Evolutionary conservation across 306 rosid genomes (phyloP).

Genomic region (Fragaria nilgerrensis): DNA sequence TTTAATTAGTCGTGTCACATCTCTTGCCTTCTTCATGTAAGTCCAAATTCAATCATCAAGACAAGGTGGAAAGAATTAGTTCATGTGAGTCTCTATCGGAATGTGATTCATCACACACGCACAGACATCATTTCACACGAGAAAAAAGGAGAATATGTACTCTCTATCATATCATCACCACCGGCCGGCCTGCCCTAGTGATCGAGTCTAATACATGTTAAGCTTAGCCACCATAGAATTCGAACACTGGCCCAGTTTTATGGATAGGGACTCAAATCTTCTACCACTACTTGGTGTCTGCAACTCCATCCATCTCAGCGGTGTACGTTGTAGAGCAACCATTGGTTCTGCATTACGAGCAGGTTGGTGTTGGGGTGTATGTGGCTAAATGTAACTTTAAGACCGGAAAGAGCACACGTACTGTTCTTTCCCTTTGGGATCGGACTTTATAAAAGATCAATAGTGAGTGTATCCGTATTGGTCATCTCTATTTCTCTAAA

Average conservation of each 20-base stretch:
- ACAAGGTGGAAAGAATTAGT: background rate
- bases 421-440: background rate
- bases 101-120: conserved; percentile 12
- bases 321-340: background rate
- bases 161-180: background rate
- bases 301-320: background rate
- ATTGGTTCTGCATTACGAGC: background rate
- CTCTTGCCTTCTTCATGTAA: conserved; percentile 2
- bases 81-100: conserved; percentile 5
- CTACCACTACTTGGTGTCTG: conserved; percentile 26
- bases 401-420: background rate
- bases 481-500: background rate
- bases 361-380: background rate
- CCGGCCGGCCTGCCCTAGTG: background rate
- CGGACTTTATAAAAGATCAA: background rate
- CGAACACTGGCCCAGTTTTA: background rate
- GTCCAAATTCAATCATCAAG: conserved; percentile 6
- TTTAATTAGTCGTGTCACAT: conserved; percentile 10
- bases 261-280: conserved; percentile 23
- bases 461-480: background rate
- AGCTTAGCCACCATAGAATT: background rate
- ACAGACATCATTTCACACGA: background rate
- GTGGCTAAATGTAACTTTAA: background rate
- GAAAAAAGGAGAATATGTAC: conserved; percentile 7
- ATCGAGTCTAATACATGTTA: background rate